phyloP scores from a whole-genome alignment of 257 asterid genomes.

The Scutellaria galericulata region DNA sequence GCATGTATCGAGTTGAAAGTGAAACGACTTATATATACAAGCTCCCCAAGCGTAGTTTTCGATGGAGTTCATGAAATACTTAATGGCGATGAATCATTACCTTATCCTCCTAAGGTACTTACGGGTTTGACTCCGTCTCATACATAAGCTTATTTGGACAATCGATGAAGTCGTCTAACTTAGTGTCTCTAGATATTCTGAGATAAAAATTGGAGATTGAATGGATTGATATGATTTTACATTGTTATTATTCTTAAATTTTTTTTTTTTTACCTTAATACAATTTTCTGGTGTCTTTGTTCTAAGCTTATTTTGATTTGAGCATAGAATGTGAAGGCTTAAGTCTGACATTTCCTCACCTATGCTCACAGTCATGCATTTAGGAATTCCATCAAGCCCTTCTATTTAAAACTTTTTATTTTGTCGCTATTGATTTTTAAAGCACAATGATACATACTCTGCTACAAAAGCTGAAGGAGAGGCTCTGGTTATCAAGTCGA shows the following conservation, averaged over 20 bases:
- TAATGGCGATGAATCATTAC: conserved; percentile 68
- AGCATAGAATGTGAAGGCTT: conserved; percentile 9
- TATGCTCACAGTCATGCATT: conserved; percentile 9
- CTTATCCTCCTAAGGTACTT: conserved; percentile 70
- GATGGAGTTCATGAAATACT: conserved; percentile 70
- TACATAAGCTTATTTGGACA: neutral
- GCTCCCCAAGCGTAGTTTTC: conserved; percentile 78
- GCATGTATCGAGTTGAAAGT: conserved; percentile 72
- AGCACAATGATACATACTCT: conserved; percentile 84
- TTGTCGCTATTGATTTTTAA: conserved; percentile 26
- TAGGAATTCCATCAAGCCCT: conserved; percentile 9
- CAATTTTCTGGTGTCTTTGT: neutral
- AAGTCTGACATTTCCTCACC: conserved; percentile 7
- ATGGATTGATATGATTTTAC: conserved; percentile 8
- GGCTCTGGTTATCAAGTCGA: conserved; percentile 63
- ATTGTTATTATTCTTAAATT: neutral
- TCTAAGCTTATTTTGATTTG: conserved; percentile 9
- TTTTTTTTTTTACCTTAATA: neutral
- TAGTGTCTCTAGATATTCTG: too few species aligned
- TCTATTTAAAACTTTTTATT: conserved; percentile 26
- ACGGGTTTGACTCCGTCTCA: conserved; percentile 15
- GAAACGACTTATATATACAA: conserved; percentile 71
- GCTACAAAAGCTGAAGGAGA: conserved; percentile 87
- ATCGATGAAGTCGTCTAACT: too few species aligned
- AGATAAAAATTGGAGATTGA: neutral